These are phyloP conservation scores for Geotrichum klebahnii DNA, from an alignment of 1,139 yeast genomes.

Conservation along the genomic window DNA sequence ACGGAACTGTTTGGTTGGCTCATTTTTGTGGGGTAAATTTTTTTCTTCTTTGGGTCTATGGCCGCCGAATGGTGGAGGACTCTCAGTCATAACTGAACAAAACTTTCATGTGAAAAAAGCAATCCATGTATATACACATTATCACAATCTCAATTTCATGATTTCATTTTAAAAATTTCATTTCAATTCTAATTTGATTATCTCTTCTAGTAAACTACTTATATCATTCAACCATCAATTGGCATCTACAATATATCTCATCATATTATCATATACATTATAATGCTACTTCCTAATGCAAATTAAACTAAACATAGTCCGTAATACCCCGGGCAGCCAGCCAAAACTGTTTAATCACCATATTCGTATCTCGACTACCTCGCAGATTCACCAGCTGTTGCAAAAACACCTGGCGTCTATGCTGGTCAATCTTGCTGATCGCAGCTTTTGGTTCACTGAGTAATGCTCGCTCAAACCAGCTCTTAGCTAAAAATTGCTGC, in stretches of 20 bases:
- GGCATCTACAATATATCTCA: neutral
- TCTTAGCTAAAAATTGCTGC: constrained; percentile 46
- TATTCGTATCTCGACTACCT: constrained; percentile 59
- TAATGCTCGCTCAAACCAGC: constrained; percentile 46
- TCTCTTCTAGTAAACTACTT: constrained; percentile 3
- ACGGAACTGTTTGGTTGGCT: no score
- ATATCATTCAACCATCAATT: neutral
- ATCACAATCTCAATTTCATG: no score
- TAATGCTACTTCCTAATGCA: neutral
- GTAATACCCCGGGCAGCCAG: constrained; percentile 42
- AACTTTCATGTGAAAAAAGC: no score
- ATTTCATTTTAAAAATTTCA: no score
- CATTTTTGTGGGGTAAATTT: no score
- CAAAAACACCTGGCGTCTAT: constrained; percentile 42
- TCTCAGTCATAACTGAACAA: no score
- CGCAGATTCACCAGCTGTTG: constrained; percentile 58
- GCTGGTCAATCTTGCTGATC: constrained; percentile 24
- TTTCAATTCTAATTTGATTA: no score
- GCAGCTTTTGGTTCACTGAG: constrained; percentile 37
- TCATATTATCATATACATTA: neutral
- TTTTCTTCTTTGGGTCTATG: no score
- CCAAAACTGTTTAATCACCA: constrained; percentile 64
- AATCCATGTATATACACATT: no score
- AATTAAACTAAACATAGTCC: no score
- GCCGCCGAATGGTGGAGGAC: no score